A percentile compares a stretch with the other conserved stretches of the same genome.
These are phyloP conservation scores for Mediolabrus comicus DNA, from an alignment of 108 stramenopile genomes.

Conservation along the genomic window DNA sequence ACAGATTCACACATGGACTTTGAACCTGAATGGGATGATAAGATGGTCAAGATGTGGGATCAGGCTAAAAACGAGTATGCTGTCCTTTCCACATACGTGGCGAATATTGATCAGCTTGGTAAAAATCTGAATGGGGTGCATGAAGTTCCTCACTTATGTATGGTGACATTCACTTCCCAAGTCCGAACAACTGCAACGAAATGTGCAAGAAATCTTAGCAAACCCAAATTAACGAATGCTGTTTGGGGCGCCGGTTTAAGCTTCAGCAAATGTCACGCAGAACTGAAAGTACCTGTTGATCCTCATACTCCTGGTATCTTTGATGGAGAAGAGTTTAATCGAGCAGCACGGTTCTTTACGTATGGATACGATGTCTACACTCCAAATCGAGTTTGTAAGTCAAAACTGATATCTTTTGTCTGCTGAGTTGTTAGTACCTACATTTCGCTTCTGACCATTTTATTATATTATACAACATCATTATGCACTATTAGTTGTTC, in stretches of 20 bases:
- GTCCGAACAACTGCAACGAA: constrained; percentile 75
- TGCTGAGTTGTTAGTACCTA: background rate
- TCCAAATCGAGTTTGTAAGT: constrained; percentile 56
- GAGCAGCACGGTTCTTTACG: constrained; percentile 85
- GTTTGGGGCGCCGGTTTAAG: constrained; percentile 87
- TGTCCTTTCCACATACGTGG: constrained; percentile 83
- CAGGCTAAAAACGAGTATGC: constrained; percentile 87
- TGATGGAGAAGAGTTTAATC: constrained; percentile 91
- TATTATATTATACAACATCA: no score
- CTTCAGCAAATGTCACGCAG: constrained; percentile 86
- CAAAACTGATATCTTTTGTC: background rate
- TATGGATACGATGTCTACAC: constrained; percentile 93
- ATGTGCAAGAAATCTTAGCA: constrained; percentile 45
- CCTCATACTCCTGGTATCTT: constrained; percentile 83
- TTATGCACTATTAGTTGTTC: constrained; percentile 32
- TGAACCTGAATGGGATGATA: constrained; percentile 58
- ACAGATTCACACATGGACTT: constrained; percentile 86
- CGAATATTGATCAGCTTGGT: constrained; percentile 66
- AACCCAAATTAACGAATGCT: constrained; percentile 82
- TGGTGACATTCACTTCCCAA: constrained; percentile 66
- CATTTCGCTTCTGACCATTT: background rate
- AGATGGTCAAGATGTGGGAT: constrained; percentile 75
- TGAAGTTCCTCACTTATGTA: constrained; percentile 83
- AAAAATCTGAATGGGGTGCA: constrained; percentile 34
- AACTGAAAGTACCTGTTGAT: constrained; percentile 87